These are phyloP conservation scores for Pistacia atlantica DNA, from an alignment of 345 rosid genomes.

Conservation along the genomic window DNA sequence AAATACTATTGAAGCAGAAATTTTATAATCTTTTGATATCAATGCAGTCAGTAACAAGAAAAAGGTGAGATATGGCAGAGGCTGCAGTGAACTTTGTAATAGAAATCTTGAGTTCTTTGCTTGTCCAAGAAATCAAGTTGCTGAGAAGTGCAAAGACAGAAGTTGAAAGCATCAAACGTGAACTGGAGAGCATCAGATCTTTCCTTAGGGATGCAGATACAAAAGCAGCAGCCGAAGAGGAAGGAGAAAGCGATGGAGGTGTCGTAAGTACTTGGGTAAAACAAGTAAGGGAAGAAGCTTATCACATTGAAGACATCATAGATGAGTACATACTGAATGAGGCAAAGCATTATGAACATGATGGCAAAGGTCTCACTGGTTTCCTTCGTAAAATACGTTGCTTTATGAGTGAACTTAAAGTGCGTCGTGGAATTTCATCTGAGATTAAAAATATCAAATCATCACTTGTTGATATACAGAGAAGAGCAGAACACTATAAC, in stretches of 20 bases:
- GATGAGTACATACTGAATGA: slow-evolving; percentile 19
- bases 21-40: too few relatives aligned
- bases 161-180: slow-evolving; percentile 15
- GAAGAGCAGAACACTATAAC: slow-evolving; percentile 4
- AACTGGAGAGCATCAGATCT: slow-evolving; percentile 13
- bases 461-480: background rate
- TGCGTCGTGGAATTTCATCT: background rate
- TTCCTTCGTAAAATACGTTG: background rate
- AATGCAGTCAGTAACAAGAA: too few relatives aligned
- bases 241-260: background rate
- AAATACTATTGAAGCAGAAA: too few relatives aligned
- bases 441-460: slow-evolving; percentile 20
- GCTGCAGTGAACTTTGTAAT: background rate
- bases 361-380: background rate
- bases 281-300: slow-evolving; percentile 24
- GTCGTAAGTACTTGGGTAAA: slow-evolving; percentile 20
- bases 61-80: background rate
- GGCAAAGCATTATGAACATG: background rate
- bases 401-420: background rate
- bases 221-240: background rate
- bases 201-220: slow-evolving; percentile 23
- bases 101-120: slow-evolving; percentile 8
- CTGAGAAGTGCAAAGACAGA: background rate
- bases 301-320: slow-evolving; percentile 24
- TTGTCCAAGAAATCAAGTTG: slow-evolving; percentile 15